Evolutionary conservation across 371 early-diverging fungal species (phyloP).

Genomic region (Basidiobolus heterosporus): DNA sequence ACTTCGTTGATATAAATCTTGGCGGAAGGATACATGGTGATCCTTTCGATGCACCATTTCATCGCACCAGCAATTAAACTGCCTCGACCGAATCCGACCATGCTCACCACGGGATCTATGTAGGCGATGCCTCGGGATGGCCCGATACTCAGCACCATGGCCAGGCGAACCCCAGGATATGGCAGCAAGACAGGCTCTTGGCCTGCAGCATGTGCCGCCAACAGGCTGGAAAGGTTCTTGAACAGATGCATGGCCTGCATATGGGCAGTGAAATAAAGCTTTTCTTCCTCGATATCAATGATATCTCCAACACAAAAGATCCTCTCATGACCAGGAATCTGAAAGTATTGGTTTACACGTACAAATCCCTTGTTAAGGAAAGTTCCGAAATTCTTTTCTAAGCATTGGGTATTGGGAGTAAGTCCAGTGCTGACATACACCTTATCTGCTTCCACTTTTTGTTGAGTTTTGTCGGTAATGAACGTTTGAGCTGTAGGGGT

Average conservation of each 20-base stretch:
- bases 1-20: too few species aligned
- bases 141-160: too few species aligned
- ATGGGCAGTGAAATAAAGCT: conserved; percentile 21
- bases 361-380: conserved; percentile 15
- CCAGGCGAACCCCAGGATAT: too few species aligned
- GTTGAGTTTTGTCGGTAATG: conserved; percentile 13
- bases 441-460: conserved; percentile 10
- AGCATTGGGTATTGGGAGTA: conserved; percentile 14
- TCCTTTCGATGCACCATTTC: too few species aligned
- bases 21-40: too few species aligned
- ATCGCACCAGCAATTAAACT: too few species aligned
- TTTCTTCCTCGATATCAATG: conserved; percentile 14
- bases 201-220: too few species aligned
- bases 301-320: conserved; percentile 20
- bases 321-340: conserved; percentile 6
- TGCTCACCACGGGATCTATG: too few species aligned
- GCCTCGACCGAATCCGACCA: too few species aligned
- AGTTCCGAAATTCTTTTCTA: conserved; percentile 5
- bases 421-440: conserved; percentile 15
- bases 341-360: conserved; percentile 10
- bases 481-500: neutral
- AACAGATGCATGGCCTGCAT: conserved; percentile 19
- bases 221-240: conserved; percentile 6
- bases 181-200: too few species aligned
- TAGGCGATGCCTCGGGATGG: too few species aligned